Conservation (phyloP, 768 basidiomycete species). For the Dentipellis sp. region DNA sequence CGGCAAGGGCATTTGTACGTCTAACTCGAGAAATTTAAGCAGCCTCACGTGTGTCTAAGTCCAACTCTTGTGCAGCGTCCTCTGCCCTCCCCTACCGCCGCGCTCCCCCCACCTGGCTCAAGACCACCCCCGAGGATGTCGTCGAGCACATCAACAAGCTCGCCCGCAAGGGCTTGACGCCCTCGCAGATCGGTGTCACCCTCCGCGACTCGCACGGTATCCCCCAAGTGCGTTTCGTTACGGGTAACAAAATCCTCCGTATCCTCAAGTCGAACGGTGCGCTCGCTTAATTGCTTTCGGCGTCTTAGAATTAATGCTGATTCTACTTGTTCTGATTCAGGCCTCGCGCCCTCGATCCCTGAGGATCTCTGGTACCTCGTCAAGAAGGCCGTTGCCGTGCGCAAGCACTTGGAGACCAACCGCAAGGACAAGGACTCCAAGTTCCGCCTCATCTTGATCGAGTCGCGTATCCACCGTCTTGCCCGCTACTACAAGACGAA, state of each 20-base stretch:
- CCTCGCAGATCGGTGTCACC: constrained; percentile 96
- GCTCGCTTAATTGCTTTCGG: constrained; percentile 17
- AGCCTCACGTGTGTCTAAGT: background rate
- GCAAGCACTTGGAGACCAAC: constrained; percentile 97
- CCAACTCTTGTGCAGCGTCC: constrained; percentile 41
- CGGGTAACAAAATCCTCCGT: constrained; percentile 98
- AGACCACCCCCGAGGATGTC: constrained; percentile 91
- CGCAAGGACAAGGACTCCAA: constrained; percentile 99
- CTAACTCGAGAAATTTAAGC: constrained; percentile 1
- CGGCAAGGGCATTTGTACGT: constrained; percentile 97
- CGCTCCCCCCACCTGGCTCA: constrained; percentile 92
- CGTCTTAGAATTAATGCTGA: background rate
- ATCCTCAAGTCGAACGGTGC: constrained; percentile 91
- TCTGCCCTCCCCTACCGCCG: constrained; percentile 98
- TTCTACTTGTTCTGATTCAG: constrained; percentile 39
- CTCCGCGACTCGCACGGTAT: constrained; percentile 98
- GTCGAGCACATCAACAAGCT: constrained; percentile 95
- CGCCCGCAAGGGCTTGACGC: constrained; percentile 94
- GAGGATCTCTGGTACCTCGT: constrained; percentile 99
- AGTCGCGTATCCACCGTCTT: constrained; percentile 96
- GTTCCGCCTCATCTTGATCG: constrained; percentile 95
- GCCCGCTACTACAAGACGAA: constrained; percentile 98
- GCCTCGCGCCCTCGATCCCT: constrained; percentile 94
- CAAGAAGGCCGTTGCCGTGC: constrained; percentile 99
- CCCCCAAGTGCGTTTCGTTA: constrained; percentile 96